Evolutionary conservation across 306 rosid species (phyloP), one percentile per base, ranked within the genome.

Genomic region (Dalbergia cochinchinensis): DNA sequence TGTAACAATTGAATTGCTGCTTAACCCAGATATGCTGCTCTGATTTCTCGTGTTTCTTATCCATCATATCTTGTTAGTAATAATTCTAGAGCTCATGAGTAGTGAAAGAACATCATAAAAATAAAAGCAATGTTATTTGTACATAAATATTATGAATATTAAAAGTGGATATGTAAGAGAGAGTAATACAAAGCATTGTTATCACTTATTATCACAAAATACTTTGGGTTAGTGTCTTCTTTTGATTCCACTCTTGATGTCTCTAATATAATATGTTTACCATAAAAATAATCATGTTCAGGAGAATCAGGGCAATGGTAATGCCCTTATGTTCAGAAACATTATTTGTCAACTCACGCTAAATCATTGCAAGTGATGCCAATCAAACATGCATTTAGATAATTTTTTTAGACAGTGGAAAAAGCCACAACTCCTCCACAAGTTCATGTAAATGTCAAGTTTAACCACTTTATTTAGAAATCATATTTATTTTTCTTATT

Each of bases 381-480:
- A 59, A 42, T 64, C 44, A 3, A 66, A 37, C 41, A 37, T 37
- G 41, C 41, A 5, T 37, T 4, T 37, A 37, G 7, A 1, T 37
- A 4, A 37, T 37, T 37, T 4, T 37, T 37, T 37, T 0, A 37
- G 7, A 37, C 41, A 37, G 41, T 37, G 41, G 41, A 37, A n/a
- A n/a, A 37, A 26, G 68, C 31, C 82, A 54, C 74, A 55, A 19
- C 41, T 68, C 50, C 69, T 44, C 22, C 39, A 42, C 69, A 45
- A 68, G 31, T 16, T 77, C 65, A 77, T 39, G 57, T 14, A 37
- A 35, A 54, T 48, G 47, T 22, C 68, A 42, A 18, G 67, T 12
- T 71, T 71, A 26, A 74, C 44, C 4, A 19, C 47, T 45, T 37
- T 34, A 59, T 10, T 47, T 47, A 10, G 13, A 61, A 45, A 63